Percentiles rank a stretch among this genome's conserved stretches.
These are phyloP conservation scores for Manihot esculenta DNA, from an alignment of 441 rosid genomes.

Conservation along the genomic window DNA sequence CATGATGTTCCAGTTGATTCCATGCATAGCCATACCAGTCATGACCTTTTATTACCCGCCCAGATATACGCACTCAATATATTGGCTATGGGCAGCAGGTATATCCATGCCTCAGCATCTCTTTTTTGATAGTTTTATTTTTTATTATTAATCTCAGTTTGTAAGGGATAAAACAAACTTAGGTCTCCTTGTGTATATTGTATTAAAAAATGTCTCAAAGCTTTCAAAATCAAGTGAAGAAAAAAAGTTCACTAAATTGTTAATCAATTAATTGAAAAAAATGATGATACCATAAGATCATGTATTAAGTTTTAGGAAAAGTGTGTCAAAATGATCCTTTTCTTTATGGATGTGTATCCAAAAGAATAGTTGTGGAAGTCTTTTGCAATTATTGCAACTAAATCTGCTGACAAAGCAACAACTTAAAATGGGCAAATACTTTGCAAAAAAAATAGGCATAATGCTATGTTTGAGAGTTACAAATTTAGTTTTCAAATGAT, in stretches of 20 bases:
- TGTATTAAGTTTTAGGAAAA: not conserved
- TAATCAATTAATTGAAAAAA: not conserved
- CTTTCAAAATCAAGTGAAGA: not conserved
- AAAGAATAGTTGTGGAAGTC: not conserved
- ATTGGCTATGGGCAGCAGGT: conserved; percentile 86
- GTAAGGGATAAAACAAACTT: not conserved
- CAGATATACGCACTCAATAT: conserved; percentile 70
- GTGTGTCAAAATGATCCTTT: not conserved
- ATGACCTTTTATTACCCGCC: conserved; percentile 63
- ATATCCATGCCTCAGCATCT: conserved; percentile 9
- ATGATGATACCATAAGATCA: not conserved
- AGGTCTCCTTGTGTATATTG: not conserved
- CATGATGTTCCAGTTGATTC: conserved; percentile 86
- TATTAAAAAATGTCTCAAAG: not conserved
- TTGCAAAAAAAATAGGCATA: no score
- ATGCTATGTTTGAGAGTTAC: no score
- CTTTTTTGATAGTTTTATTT: not conserved
- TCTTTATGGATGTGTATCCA: not conserved
- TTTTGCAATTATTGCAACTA: not conserved
- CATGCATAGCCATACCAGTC: conserved; percentile 63
- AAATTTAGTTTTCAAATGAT: not conserved
- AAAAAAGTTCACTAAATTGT: not conserved
- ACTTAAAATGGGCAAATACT: not conserved
- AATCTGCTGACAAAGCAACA: not conserved
- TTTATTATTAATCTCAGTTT: not conserved